phyloP scores from a whole-genome alignment of 768 basidiomycete genomes.

The Leccinum longicurvipes region DNA sequence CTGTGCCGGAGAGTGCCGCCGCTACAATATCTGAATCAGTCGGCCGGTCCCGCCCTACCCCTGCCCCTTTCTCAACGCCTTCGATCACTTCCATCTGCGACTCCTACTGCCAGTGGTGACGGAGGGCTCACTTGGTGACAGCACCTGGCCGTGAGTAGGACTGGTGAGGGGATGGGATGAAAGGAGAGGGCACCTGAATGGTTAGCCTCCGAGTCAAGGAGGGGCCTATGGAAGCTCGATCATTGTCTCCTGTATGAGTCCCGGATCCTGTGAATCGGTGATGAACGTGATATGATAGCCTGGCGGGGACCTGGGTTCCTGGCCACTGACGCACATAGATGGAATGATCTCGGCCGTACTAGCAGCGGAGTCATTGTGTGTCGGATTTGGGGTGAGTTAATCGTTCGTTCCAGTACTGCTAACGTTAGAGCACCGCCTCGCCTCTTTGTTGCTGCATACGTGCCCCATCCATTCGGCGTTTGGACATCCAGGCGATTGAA shows the following conservation, averaged over 20 bases:
- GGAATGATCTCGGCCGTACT: slow-evolving; percentile 1
- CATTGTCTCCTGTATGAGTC: neutral
- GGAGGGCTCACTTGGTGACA: neutral
- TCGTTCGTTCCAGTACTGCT: neutral
- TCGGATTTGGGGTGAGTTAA: slow-evolving; percentile 3
- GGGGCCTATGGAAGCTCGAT: neutral
- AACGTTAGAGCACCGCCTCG: neutral
- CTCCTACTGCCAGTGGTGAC: too few relatives aligned
- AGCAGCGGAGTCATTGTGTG: slow-evolving; percentile 8
- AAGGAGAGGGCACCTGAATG: slow-evolving; percentile 4
- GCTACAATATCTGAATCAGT: neutral
- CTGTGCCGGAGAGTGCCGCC: neutral
- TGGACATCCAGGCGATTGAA: neutral
- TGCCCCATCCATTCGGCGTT: neutral
- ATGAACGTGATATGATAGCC: slow-evolving; percentile 1
- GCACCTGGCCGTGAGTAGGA: too few relatives aligned
- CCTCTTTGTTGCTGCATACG: slow-evolving; percentile 4
- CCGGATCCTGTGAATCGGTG: slow-evolving; percentile 10
- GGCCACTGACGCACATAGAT: slow-evolving; percentile 15
- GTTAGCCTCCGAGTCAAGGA: slow-evolving; percentile 3
- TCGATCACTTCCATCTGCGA: neutral
- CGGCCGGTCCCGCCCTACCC: neutral
- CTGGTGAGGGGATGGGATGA: too few relatives aligned
- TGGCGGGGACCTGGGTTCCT: slow-evolving; percentile 10
- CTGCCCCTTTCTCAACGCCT: neutral